Evolutionary conservation across 2,329 filamentous ascomycete species (phyloP).

Genomic region (Periconia sp.): DNA sequence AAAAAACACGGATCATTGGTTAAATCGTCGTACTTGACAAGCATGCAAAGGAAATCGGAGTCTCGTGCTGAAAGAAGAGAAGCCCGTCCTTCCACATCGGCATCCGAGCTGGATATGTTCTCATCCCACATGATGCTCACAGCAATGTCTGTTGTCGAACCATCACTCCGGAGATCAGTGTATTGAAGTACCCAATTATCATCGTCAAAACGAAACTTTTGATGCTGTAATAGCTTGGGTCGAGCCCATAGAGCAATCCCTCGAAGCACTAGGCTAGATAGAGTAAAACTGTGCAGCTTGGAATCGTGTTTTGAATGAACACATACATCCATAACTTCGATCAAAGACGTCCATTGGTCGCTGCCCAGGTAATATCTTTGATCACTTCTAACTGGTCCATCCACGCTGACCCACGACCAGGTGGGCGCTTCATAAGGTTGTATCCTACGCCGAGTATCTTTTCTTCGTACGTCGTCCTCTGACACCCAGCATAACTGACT

Average conservation of each 20-base stretch:
- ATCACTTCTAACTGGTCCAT: neutral
- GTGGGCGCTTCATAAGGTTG: neutral
- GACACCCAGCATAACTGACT: neutral
- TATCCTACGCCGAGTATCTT: neutral
- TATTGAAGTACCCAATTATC: neutral
- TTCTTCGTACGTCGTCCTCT: neutral
- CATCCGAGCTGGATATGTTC: neutral
- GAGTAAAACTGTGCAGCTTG: neutral
- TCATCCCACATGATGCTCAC: neutral
- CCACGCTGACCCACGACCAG: neutral
- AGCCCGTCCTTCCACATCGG: neutral
- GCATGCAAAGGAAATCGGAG: neutral
- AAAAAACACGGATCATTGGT: neutral
- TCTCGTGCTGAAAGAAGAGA: neutral
- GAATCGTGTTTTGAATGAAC: neutral
- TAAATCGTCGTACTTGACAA: neutral
- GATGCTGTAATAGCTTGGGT: neutral
- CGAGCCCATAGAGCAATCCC: neutral
- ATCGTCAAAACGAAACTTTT: neutral
- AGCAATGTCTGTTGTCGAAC: neutral
- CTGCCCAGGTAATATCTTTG: neutral
- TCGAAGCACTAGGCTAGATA: neutral
- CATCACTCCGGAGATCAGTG: neutral
- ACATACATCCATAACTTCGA: neutral
- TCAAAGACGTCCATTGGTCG: neutral